phyloP scores from a whole-genome alignment of 1,284 basidiomycete genomes.

The Athelia sp. region DNA sequence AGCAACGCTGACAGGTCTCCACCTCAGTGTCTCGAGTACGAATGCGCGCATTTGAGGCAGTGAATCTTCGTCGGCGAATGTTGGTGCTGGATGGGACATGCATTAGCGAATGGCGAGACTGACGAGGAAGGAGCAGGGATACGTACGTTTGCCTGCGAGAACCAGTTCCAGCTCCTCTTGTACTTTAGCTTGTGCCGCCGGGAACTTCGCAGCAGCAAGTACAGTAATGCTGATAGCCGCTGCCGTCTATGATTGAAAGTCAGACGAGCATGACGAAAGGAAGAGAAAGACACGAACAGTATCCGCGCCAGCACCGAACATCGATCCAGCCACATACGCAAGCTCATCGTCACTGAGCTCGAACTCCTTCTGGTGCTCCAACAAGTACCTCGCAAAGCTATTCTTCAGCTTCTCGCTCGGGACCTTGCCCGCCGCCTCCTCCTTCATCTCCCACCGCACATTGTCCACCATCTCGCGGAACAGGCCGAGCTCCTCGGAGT shows the following conservation, averaged over 20 bases:
- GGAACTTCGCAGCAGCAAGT: constrained; percentile 59
- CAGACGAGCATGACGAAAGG: neutral
- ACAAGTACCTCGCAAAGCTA: constrained; percentile 52
- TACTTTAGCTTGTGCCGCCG: constrained; percentile 47
- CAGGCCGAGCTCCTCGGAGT: constrained; percentile 50
- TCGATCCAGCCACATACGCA: constrained; percentile 54
- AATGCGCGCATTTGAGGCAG: constrained; percentile 59
- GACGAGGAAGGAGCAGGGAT: too few relatives aligned
- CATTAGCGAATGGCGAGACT: too few relatives aligned
- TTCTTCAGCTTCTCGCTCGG: too few relatives aligned
- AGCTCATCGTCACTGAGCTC: constrained; percentile 49
- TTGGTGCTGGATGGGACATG: constrained; percentile 44
- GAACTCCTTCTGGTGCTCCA: constrained; percentile 45
- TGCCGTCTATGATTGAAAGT: constrained; percentile 32
- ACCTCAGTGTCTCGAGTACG: constrained; percentile 55
- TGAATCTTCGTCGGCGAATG: constrained; percentile 40
- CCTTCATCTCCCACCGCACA: constrained; percentile 43
- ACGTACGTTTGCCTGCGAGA: too few relatives aligned
- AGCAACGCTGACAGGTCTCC: constrained; percentile 55
- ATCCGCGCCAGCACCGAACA: constrained; percentile 63
- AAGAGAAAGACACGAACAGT: constrained; percentile 31
- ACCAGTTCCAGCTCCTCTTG: constrained; percentile 58
- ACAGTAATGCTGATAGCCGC: constrained; percentile 50
- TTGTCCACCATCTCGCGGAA: constrained; percentile 44
- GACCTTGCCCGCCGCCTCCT: too few relatives aligned